These are phyloP conservation scores for Hibiscus syriacus DNA, from an alignment of 345 rosid species.

Conservation along the genomic window DNA sequence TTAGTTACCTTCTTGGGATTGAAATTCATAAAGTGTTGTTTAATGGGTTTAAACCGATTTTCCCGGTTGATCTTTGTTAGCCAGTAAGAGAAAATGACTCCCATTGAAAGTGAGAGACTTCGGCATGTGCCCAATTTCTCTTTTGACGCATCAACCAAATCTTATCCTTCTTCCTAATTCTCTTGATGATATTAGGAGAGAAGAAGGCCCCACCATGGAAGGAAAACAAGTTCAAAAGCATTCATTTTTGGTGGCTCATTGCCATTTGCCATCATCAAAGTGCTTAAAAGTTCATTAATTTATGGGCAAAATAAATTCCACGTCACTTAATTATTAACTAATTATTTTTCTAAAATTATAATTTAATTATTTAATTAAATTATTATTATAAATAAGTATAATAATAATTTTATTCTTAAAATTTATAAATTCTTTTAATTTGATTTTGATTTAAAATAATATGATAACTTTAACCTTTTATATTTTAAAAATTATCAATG, in stretches of 20 bases:
- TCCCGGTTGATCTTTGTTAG: conserved; percentile 11
- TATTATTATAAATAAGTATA: too few species aligned
- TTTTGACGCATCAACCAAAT: conserved; percentile 3
- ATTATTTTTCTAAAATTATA: too few species aligned
- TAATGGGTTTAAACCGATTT: conserved; percentile 12
- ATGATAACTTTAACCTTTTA: too few species aligned
- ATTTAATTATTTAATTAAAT: too few species aligned
- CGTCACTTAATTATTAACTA: too few species aligned
- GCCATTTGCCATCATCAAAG: background rate
- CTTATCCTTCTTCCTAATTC: background rate
- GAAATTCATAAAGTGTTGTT: background rate
- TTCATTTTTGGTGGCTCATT: background rate
- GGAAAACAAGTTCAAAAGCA: background rate
- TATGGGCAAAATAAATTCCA: too few species aligned
- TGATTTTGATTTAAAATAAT: too few species aligned
- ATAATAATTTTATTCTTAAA: too few species aligned
- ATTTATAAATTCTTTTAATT: too few species aligned
- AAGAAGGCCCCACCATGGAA: background rate
- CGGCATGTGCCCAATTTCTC: background rate
- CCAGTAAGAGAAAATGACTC: conserved; percentile 4
- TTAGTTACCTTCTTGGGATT: background rate
- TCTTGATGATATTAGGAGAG: background rate
- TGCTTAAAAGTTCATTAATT: background rate
- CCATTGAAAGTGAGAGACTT: background rate
- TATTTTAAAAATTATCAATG: too few species aligned